A percentile compares a stretch with the other conserved stretches of the same genome.
phyloP scores from a whole-genome alignment of 192 early-diverging fungal species.

The Backusella australiensis region DNA sequence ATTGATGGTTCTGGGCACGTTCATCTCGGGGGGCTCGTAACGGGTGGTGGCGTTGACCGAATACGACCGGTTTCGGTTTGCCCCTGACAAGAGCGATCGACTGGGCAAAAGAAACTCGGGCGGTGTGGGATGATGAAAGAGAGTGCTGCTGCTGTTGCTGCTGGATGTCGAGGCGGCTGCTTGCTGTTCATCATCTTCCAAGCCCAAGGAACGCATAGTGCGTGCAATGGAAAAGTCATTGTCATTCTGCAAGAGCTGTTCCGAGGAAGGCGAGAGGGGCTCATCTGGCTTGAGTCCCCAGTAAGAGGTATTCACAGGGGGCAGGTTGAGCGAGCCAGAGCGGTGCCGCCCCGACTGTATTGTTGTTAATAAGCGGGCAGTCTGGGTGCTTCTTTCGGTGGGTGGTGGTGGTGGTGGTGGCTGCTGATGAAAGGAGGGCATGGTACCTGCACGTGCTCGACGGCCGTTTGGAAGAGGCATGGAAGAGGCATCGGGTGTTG shows the following conservation, averaged over 20 bases:
- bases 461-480: not conserved
- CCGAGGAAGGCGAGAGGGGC: slow-evolving; percentile 13
- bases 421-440: slow-evolving; percentile 21
- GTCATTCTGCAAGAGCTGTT: slow-evolving; percentile 18
- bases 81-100: not conserved
- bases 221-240: slow-evolving; percentile 30
- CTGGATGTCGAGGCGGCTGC: not conserved
- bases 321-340: slow-evolving; percentile 28
- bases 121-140: not conserved
- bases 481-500: not conserved
- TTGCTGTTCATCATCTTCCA: slow-evolving; percentile 24
- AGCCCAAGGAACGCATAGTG: slow-evolving; percentile 29
- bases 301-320: not conserved
- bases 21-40: slow-evolving; percentile 1
- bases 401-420: not conserved
- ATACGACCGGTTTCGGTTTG: slow-evolving; percentile 22
- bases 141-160: not conserved
- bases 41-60: slow-evolving; percentile 17
- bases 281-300: slow-evolving; percentile 5
- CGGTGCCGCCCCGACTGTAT: slow-evolving; percentile 16
- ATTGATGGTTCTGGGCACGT: not conserved
- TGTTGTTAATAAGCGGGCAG: not conserved
- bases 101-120: slow-evolving; percentile 3
- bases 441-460: slow-evolving; percentile 32
- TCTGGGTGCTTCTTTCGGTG: not conserved